phyloP scores from a whole-genome alignment of 2,329 filamentous ascomycete genomes.

The Harringtonia lauricola region DNA sequence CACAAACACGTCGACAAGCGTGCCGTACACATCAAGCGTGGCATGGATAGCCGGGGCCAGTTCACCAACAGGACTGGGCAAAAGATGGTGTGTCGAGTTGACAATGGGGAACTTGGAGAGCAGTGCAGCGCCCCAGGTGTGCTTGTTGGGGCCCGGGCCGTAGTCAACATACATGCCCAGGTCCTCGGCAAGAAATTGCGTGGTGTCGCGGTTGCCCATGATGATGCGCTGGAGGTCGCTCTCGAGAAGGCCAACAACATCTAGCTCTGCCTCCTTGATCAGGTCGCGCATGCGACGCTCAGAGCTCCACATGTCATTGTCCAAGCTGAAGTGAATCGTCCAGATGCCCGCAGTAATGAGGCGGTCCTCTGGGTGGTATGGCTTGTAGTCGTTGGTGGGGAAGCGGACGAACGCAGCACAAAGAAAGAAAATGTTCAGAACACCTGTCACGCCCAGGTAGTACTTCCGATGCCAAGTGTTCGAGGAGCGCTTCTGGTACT shows the following conservation, averaged over 20 bases:
- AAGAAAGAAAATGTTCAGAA: constrained; percentile 70
- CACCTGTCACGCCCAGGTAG: constrained; percentile 47
- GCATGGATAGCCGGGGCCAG: constrained; percentile 92
- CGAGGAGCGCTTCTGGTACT: constrained; percentile 25
- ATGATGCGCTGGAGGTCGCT: constrained; percentile 94
- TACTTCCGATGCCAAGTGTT: constrained; percentile 36
- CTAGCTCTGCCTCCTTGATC: constrained; percentile 89
- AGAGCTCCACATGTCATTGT: constrained; percentile 98
- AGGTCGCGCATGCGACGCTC: constrained; percentile 88
- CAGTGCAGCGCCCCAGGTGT: constrained; percentile 90
- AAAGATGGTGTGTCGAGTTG: constrained; percentile 90
- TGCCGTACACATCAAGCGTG: constrained; percentile 87
- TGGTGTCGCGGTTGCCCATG: constrained; percentile 97
- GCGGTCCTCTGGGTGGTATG: constrained; percentile 81
- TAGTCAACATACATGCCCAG: constrained; percentile 98
- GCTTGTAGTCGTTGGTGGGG: constrained; percentile 81
- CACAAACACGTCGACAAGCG: constrained; percentile 85
- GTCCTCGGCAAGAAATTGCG: constrained; percentile 90
- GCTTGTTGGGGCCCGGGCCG: constrained; percentile 94
- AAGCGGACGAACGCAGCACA: constrained; percentile 81
- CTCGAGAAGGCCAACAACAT: constrained; percentile 90
- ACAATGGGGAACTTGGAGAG: constrained; percentile 96
- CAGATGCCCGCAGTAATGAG: constrained; percentile 91
- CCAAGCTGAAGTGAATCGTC: constrained; percentile 96
- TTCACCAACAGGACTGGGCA: constrained; percentile 88